Evolutionary conservation across 1,139 yeast genomes (phyloP).

Genomic region (Candida mesenterica): DNA sequence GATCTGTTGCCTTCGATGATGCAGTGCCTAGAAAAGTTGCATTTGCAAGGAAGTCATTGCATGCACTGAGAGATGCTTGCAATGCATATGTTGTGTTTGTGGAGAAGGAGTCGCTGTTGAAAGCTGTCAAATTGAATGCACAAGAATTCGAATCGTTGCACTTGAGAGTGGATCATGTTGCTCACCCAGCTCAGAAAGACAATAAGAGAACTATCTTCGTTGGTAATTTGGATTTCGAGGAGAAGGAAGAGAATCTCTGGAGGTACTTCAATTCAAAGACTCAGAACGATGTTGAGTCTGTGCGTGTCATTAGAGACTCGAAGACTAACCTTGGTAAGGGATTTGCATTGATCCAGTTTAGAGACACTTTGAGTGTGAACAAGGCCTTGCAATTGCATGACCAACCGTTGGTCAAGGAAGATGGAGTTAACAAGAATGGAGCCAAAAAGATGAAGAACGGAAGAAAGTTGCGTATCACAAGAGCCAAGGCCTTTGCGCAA

Average conservation of each 20-base stretch:
- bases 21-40: constrained; percentile 92
- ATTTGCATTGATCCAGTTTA: constrained; percentile 92
- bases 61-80: constrained; percentile 72
- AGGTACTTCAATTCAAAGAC: constrained; percentile 62
- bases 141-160: constrained; percentile 68
- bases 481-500: constrained; percentile 64
- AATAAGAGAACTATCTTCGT: constrained; percentile 84
- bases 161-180: constrained; percentile 84
- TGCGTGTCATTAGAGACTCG: constrained; percentile 85
- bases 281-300: constrained; percentile 77
- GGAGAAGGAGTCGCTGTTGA: constrained; percentile 50
- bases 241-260: constrained; percentile 88
- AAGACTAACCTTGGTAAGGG: constrained; percentile 97
- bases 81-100: constrained; percentile 85
- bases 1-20: constrained; percentile 90
- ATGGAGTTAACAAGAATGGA: constrained; percentile 13
- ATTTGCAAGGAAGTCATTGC: constrained; percentile 75
- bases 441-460: constrained; percentile 34
- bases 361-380: constrained; percentile 74
- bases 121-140: constrained; percentile 63
- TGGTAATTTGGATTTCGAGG: constrained; percentile 93
- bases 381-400: constrained; percentile 80
- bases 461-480: constrained; percentile 73
- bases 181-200: constrained; percentile 87
- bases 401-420: constrained; percentile 51